Evolutionary conservation across 352 stramenopile genomes (phyloP), one percentile per base, ranked within the genome.

Genomic region (Pythium aristosporum): DNA sequence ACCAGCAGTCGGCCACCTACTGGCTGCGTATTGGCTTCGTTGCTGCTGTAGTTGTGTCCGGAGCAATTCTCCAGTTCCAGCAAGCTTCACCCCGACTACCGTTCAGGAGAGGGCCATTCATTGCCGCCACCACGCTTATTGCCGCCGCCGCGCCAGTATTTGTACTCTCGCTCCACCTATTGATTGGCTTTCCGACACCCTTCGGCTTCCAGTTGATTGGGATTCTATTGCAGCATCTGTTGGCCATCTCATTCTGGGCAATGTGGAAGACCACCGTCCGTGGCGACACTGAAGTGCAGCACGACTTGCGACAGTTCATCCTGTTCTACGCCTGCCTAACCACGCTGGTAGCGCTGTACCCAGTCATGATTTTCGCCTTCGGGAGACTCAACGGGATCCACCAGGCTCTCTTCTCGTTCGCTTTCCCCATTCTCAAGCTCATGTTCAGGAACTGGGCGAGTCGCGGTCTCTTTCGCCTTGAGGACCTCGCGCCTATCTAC

Each of bases 341-440:
- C 2, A 28, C 47, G 16, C 49, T 62, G 52, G 30, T 62, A 7
- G 18, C 63, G 48, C 3, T 69, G 20, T 71, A 69, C 49, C 53
- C 63, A 3, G 2, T 68, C 3, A 50, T 67, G 47, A 57, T 42
- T 48, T 60, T 50, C 9, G 37, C 50, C 9, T 75, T 68, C 43
- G 52, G 52, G 12, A 39, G 16, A 1, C 46, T 74, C 52, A 25
- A 20, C 8, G 30, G 46, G 0, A 20, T 15, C 11, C 13, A 44
- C 10, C 58, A 72, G 32, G 63, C 42, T 6, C 11, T 49, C 12
- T 57, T 67, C n/a, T 41, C 56, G 3, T 30, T n/a, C 15, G 69
- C 7, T 3, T 54, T 85, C 36, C 72, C 67, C 8, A 36, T 80
- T 21, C 52, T 75, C 15, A 85, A 85, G 49, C 60, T 85, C 21